Evolutionary conservation across 129 eudicot genomes (phyloP).

Genomic region (Lactuca sativa): DNA sequence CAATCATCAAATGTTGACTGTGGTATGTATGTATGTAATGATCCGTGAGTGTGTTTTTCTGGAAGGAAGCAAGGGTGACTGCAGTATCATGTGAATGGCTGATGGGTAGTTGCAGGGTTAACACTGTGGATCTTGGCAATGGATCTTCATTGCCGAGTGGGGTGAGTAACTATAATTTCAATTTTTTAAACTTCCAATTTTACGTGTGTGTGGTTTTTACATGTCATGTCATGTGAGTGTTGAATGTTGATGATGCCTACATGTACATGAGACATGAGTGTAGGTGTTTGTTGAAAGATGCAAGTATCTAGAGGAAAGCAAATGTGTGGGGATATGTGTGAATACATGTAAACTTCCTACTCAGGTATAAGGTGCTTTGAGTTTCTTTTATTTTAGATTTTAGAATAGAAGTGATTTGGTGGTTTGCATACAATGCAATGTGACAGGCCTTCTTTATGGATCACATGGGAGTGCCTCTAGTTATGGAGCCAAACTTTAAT

Average conservation of each 20-base stretch:
- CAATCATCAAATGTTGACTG: too few species aligned
- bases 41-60: conserved; percentile 14
- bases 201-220: neutral
- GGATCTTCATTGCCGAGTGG: conserved; percentile 81
- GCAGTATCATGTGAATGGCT: conserved; percentile 93
- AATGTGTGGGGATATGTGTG: conserved; percentile 89
- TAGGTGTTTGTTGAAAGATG: conserved; percentile 94
- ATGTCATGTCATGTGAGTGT: neutral
- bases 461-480: conserved; percentile 86
- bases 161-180: conserved; percentile 38
- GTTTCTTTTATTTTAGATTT: neutral
- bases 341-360: conserved; percentile 97
- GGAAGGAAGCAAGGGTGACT: conserved; percentile 85
- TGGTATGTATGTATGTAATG: too few species aligned
- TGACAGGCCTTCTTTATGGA: conserved; percentile 71
- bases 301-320: conserved; percentile 95
- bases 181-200: neutral
- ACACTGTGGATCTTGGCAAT: conserved; percentile 63
- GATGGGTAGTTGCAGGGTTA: conserved; percentile 83
- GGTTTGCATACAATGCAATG: neutral
- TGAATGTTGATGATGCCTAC: neutral
- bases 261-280: conserved; percentile 12
- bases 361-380: conserved; percentile 49
- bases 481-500: conserved; percentile 91
- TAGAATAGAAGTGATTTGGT: conserved; percentile 1